Evolutionary conservation across 1,139 yeast genomes (phyloP).

Genomic region (Wickerhamomyces sp.): DNA sequence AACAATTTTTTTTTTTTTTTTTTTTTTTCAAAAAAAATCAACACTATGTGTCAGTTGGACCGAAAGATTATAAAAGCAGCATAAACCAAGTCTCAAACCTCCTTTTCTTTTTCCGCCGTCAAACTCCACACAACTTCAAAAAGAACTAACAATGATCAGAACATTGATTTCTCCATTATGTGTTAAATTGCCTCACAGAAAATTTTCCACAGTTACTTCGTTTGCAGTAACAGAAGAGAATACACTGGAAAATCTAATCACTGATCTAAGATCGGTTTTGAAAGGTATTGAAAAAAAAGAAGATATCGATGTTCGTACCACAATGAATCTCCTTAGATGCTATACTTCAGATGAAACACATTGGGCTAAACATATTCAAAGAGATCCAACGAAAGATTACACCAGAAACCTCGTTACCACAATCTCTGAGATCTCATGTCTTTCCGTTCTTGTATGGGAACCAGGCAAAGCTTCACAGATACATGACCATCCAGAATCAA

Average conservation of each 20-base stretch:
- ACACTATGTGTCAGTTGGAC: no score
- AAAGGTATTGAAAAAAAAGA: slow-evolving; percentile 2
- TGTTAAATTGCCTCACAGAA: not conserved
- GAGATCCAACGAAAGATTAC: slow-evolving; percentile 24
- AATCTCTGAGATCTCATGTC: slow-evolving; percentile 47
- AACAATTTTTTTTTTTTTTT: no score
- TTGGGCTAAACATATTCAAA: slow-evolving; percentile 8
- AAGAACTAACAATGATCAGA: not conserved
- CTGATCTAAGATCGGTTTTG: slow-evolving; percentile 5
- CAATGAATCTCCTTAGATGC: slow-evolving; percentile 10
- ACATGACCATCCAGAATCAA: slow-evolving; percentile 58
- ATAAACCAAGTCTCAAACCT: not conserved
- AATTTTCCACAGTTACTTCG: not conserved
- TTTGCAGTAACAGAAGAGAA: slow-evolving; percentile 4
- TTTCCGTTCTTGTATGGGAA: slow-evolving; percentile 50
- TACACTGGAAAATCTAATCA: slow-evolving; percentile 5
- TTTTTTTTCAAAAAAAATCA: no score
- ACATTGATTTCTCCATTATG: not conserved
- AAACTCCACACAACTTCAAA: not conserved
- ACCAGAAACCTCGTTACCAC: slow-evolving; percentile 50
- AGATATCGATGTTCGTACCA: slow-evolving; percentile 7
- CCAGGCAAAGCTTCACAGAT: slow-evolving; percentile 49
- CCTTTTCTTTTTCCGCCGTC: no score
- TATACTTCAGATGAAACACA: slow-evolving; percentile 8
- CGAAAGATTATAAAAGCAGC: not conserved